These are phyloP conservation scores for Narthecium ossifragum DNA, from an alignment of 106 monocot species.

Conservation along the genomic window DNA sequence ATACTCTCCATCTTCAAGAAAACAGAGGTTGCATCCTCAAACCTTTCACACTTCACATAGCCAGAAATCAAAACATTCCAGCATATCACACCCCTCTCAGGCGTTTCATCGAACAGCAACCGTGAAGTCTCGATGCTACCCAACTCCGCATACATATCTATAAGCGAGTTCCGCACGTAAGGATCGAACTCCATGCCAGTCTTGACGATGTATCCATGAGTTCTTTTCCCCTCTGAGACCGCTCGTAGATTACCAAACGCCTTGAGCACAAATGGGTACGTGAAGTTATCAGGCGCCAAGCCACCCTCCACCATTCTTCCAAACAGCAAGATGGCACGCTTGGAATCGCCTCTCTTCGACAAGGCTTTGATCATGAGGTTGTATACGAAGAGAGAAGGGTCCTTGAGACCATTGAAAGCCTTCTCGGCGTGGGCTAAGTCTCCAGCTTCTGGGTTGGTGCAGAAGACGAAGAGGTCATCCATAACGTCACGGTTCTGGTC, in stretches of 20 bases:
- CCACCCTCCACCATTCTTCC: slow-evolving; percentile 18
- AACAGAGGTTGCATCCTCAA: slow-evolving; percentile 24
- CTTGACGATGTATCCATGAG: slow-evolving; percentile 28
- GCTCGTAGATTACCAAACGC: slow-evolving; percentile 14
- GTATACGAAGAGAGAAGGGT: slow-evolving; percentile 33
- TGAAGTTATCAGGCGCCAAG: slow-evolving; percentile 38
- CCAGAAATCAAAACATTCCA: slow-evolving; percentile 44
- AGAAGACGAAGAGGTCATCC: slow-evolving; percentile 31
- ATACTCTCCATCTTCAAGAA: slow-evolving; percentile 21
- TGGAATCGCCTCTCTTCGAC: slow-evolving; percentile 8
- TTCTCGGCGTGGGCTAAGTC: slow-evolving; percentile 23
- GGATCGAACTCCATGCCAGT: slow-evolving; percentile 33
- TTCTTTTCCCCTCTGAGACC: slow-evolving; percentile 16
- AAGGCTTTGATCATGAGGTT: slow-evolving; percentile 43
- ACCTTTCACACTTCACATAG: slow-evolving; percentile 28
- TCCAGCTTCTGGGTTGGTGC: slow-evolving; percentile 19
- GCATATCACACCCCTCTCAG: slow-evolving; percentile 14
- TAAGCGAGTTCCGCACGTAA: slow-evolving; percentile 31
- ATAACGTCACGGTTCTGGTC: slow-evolving; percentile 26
- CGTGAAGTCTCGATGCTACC: slow-evolving; percentile 9
- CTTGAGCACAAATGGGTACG: slow-evolving; percentile 43
- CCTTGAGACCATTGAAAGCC: slow-evolving; percentile 12
- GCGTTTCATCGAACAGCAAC: slow-evolving; percentile 29
- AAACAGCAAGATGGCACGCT: slow-evolving; percentile 12
- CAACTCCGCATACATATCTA: slow-evolving; percentile 38